Percentiles rank a stretch among this genome's conserved stretches.
phyloP scores from a whole-genome alignment of 345 rosid species.

The Ceriops decandra region DNA sequence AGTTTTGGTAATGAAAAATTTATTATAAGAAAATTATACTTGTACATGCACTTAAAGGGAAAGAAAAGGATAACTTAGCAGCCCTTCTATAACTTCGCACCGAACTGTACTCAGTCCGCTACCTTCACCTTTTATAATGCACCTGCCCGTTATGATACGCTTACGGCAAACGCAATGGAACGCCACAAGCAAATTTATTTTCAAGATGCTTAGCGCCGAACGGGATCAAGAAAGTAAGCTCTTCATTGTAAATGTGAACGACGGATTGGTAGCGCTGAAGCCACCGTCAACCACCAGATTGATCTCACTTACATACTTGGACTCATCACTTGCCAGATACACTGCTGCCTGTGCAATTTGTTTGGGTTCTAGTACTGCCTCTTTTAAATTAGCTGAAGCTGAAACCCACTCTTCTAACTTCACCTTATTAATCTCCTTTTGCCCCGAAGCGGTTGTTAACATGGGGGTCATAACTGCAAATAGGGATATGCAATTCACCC shows the following conservation, averaged over 20 bases:
- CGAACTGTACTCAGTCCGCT: no score
- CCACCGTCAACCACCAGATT: conserved; percentile 12
- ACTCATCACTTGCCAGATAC: conserved; percentile 21
- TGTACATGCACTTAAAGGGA: no score
- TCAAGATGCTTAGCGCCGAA: no score
- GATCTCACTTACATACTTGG: conserved; percentile 24
- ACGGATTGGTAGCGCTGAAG: conserved; percentile 14
- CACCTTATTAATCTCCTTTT: not conserved
- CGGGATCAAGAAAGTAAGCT: not conserved
- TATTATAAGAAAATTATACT: no score
- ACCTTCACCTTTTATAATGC: no score
- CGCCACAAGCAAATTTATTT: no score
- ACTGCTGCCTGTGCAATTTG: conserved; percentile 24
- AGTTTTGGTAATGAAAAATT: conserved; percentile 54
- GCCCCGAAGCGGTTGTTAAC: not conserved
- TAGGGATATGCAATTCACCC: conserved; percentile 28
- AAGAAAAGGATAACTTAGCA: no score
- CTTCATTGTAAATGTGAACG: not conserved
- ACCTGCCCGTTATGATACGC: no score
- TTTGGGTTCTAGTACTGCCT: not conserved
- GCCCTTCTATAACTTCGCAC: no score
- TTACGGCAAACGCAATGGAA: no score
- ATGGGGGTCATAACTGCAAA: not conserved
- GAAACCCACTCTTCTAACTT: not conserved
- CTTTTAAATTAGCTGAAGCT: conserved; percentile 12